Percentiles rank a stretch among this genome's conserved stretches.
Evolutionary conservation across 2,329 filamentous ascomycete genomes (phyloP).

Genomic region (Fonsecaea erecta): DNA sequence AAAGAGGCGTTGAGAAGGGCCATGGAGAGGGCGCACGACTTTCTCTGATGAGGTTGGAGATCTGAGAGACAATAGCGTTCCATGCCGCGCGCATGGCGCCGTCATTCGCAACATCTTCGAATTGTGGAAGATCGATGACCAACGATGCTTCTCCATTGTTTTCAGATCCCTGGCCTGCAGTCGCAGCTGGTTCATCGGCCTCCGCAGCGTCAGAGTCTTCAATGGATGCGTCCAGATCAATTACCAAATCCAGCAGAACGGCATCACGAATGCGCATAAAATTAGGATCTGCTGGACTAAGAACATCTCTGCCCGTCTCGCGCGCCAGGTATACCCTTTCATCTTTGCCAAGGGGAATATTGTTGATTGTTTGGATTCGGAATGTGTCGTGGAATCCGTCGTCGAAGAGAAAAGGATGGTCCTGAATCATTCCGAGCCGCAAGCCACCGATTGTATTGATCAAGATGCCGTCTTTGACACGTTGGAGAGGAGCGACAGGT

Average conservation of each 20-base stretch:
- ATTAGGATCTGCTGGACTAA: slow-evolving; percentile 71
- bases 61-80: slow-evolving; percentile 38
- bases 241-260: slow-evolving; percentile 72
- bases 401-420: slow-evolving; percentile 44
- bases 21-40: slow-evolving; percentile 26
- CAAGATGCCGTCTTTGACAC: slow-evolving; percentile 63
- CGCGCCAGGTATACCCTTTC: slow-evolving; percentile 82
- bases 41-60: slow-evolving; percentile 35
- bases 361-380: slow-evolving; percentile 76
- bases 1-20: slow-evolving; percentile 29
- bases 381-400: slow-evolving; percentile 44
- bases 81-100: slow-evolving; percentile 36
- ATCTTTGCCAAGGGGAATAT: slow-evolving; percentile 79
- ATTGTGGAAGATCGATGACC: slow-evolving; percentile 25
- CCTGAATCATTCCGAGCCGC: slow-evolving; percentile 57
- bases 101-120: slow-evolving; percentile 13
- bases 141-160: neutral
- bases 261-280: slow-evolving; percentile 79
- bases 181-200: slow-evolving; percentile 20
- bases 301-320: slow-evolving; percentile 73
- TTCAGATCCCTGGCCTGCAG: neutral
- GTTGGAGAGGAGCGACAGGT: slow-evolving; percentile 56
- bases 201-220: slow-evolving; percentile 11
- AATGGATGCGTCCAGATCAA: slow-evolving; percentile 56
- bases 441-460: slow-evolving; percentile 66